Base-by-base conservation (phyloP, 768 basidiomycete genomes). In the Kwoniella pini region DNA sequence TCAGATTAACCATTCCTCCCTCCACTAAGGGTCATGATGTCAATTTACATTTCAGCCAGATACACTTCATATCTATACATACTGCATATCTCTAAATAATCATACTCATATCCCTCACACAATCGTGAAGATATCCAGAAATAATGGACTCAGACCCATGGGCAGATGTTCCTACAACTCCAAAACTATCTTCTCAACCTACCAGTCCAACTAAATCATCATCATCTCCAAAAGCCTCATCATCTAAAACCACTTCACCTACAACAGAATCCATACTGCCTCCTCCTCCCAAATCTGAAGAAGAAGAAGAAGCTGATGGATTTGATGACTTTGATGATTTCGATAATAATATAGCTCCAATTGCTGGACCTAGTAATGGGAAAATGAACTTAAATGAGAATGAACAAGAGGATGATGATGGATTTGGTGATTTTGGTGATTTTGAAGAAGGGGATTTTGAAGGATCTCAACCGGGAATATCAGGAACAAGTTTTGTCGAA, bases 381-480 rank as follows among this genome's bases (percentile, higher is more conserved):
- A 15, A 42, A 42, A 7, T n/a, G 24, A 31, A 36, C 15, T 36
- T 26, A 19, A 39, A 36, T 12, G 24, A 19, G 13, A 42, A 21
- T 24, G 58, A 30, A 46, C 39, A 26, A 10, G 59, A 33, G 10
- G 66, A 50, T 11, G 65, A 76, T 11, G 81, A 79, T 33, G 83
- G 81, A 13, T 87, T 88, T 45, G 91, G 90, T 67, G 91, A 92
- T 71, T 79, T 76, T 65, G 73, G 76, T 17, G 75, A 78, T 60
- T 91, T 91, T 77, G 89, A 86, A 68, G 89, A 89, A 64, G 85
- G 77, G 24, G 83, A 75, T 72, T 70, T 77, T 62, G 81, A 63
- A 33, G 65, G 60, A 36, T 15, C 33, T 4, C 36, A 54, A 60
- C 54, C 21, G 54, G 84, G 71, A 24, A 36, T 48, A 13, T 44